Base-by-base conservation (phyloP, 1,139 yeast genomes). In the Geotrichum candidum region DNA sequence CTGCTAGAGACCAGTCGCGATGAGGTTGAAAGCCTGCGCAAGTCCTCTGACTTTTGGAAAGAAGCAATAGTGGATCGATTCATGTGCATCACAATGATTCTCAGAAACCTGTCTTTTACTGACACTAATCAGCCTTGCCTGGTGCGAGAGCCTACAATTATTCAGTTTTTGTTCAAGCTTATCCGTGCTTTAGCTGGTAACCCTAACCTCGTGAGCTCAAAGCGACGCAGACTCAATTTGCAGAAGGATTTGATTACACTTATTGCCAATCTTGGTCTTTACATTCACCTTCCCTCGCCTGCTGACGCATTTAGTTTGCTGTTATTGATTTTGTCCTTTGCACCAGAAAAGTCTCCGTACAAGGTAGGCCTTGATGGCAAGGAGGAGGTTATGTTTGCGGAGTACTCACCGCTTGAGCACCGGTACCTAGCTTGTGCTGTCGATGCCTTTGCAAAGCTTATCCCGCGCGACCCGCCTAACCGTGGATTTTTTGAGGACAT, bases 401-500 rank as follows among this genome's bases (percentile, higher is more conserved):
- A 82, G 60, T 87, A 84, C 62, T 80, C 82, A 51, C 82, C 90
- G 13, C 80, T 82, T 18, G 75, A 81, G 13, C 87, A 89, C 69
- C 84, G 90, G 61, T 94, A 90, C 69, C 84, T 91, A 68, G 83
- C 87, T 0, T 89, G 85, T 71, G 94, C 94, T 10, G 82, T 91
- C 55, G 98, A 94, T 76, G 83, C 88, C 0, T 77, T 92, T 41
- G 87, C 96, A 15, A 92, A 92, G 72, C 74, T 90, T 10, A 73
- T 91, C 54, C 94, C 94, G 4, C 80, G 96, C 45, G 96, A 89
- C 63, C 86, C 89, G 0, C 88, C 90, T 48, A 91, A 91, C 68
- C 78, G 88, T 62, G 77, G 82, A 1, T 77, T 83, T 25, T 77
- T 92, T 68, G 56, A 57, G 29, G 63, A 62, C 15, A 83, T 90